Conservation (phyloP, 805 yeast genomes). For the Candida orba region DNA sequence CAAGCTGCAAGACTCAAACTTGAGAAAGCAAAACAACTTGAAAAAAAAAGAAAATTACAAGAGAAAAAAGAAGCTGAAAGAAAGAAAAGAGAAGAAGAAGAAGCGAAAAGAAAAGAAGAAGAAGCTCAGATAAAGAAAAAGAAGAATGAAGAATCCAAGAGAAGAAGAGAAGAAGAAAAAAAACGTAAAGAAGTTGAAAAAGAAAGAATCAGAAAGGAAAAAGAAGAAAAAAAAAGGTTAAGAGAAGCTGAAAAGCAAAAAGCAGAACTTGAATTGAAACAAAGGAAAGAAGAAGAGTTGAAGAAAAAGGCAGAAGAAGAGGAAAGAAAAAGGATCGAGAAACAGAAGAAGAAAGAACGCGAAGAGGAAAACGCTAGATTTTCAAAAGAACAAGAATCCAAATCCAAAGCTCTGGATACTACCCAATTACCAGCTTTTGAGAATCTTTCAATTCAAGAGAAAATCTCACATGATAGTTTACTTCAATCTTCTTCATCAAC, state of each 20-base stretch:
- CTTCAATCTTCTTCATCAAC: background rate
- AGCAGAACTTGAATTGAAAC: constrained; percentile 20
- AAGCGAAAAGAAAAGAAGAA: constrained; percentile 34
- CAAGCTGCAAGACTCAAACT: constrained; percentile 36
- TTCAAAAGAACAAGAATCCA: background rate
- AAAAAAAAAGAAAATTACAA: constrained; percentile 49
- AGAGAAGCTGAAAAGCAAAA: constrained; percentile 26
- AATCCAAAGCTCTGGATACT: background rate
- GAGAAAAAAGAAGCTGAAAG: constrained; percentile 52
- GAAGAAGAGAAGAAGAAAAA: constrained; percentile 33
- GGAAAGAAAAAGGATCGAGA: background rate
- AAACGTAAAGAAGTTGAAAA: constrained; percentile 32
- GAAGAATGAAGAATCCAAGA: constrained; percentile 31
- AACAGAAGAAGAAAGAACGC: constrained; percentile 1
- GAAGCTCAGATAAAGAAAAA: constrained; percentile 30
- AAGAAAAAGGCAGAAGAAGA: constrained; percentile 11
- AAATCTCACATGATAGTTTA: constrained; percentile 5
- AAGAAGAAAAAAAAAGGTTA: constrained; percentile 29
- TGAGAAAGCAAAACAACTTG: constrained; percentile 58
- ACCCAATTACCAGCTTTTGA: constrained; percentile 5
- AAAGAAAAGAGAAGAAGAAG: constrained; percentile 28
- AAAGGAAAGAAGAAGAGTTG: constrained; percentile 30
- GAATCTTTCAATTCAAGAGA: background rate
- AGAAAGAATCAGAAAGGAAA: constrained; percentile 27
- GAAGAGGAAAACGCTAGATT: background rate